Conservation (phyloP, 176 grass and related monocot genomes). For the Tillandsia fasciculata region DNA sequence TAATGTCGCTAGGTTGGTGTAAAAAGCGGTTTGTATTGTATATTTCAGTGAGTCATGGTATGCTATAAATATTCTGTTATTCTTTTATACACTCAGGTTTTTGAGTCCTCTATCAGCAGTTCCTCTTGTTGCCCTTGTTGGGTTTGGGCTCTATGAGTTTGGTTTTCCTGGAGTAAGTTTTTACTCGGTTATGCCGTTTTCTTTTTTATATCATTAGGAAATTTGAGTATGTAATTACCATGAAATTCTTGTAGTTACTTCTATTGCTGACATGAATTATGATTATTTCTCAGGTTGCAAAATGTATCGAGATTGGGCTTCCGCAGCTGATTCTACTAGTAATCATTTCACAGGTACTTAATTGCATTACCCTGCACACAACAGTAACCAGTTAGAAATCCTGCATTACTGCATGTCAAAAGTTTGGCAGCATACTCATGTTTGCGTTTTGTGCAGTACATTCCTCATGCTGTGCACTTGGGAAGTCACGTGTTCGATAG, state of each 20-base stretch:
- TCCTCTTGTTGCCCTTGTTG: constrained; percentile 73
- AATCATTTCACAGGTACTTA: constrained; percentile 70
- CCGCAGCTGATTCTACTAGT: constrained; percentile 81
- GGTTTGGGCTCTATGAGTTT: constrained; percentile 90
- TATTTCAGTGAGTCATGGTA: neutral
- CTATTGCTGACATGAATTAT: constrained; percentile 19
- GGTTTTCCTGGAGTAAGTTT: constrained; percentile 82
- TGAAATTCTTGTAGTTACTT: neutral
- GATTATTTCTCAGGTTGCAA: constrained; percentile 64
- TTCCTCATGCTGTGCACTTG: constrained; percentile 52
- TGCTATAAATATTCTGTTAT: constrained; percentile 14
- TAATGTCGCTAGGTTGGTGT: constrained; percentile 77
- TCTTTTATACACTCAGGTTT: constrained; percentile 33
- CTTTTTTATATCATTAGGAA: neutral
- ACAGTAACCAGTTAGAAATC: neutral
- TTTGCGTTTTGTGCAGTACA: constrained; percentile 42
- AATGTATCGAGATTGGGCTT: constrained; percentile 93
- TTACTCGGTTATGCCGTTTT: neutral
- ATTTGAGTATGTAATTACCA: no score
- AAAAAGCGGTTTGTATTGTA: neutral
- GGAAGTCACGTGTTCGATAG: constrained; percentile 60
- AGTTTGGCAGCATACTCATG: neutral
- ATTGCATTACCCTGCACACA: constrained; percentile 2
- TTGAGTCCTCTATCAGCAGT: constrained; percentile 83
- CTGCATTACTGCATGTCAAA: constrained; percentile 11